Evolutionary conservation across 1,284 basidiomycete species (phyloP), one percentile per base, ranked within the genome.

Genomic region (Apiotrichum laibachii): DNA sequence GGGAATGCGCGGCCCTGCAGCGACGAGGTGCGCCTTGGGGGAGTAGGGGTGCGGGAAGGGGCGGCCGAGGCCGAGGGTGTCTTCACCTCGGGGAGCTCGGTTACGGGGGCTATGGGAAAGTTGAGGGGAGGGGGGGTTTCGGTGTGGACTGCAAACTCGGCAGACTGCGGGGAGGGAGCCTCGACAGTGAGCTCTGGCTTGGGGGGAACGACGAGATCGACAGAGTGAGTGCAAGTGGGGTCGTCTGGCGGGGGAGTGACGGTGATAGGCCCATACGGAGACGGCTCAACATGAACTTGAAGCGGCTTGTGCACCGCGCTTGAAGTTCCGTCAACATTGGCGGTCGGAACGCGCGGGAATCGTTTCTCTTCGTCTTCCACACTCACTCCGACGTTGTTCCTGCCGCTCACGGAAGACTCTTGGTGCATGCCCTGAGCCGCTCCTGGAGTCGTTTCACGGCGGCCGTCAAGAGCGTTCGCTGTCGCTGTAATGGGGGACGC

Each of bases 251-350:
- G 11, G 39, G 21, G 22, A 22, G n/a, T 31, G 18, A 11, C 16
- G 19, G 6, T 16, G 18, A 55, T 18, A 6, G 48, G 47, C 1
- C 62, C 62, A 26, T 54, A 53, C 5, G 72, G 72, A 1, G 68
- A 70, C 11, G 73, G 72, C 61, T 77, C 75, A 48, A 77, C 48
- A 16, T 73, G 66, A 12, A 75, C 63, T 49, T 75, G 75, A 21
- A 70, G 51, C 0, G 71, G 68, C 39, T 64, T 60, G 40, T 55
- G 48, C 42, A 31, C 26, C 26, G 16, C 19, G 40, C 44, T 35
- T 26, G 52, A 43, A 18, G n/a, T 16, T 1, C 37, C 51, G 35
- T 54, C 45, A 47, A 55, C 54, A 39, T 21, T 48, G 31, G 3
- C 47, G 26, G 47, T 55, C 13, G 54, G 54, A 11, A 55, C 54